These are phyloP conservation scores for Venturiaceae sp. DNA, from an alignment of 2,329 filamentous ascomycete genomes.

Conservation along the genomic window DNA sequence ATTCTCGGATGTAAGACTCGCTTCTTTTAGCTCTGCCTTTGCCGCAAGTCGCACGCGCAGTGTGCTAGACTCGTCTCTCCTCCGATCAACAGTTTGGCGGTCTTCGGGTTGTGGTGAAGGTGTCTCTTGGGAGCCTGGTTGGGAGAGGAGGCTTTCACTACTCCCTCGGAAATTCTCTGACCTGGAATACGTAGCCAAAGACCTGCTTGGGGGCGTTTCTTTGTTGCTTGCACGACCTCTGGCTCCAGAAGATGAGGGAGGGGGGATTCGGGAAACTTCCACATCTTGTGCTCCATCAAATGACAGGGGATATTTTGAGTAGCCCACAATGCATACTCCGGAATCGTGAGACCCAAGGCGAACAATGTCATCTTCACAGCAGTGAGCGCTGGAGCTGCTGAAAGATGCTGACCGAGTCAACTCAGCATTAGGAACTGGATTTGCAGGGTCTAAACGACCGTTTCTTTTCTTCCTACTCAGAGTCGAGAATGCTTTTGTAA, in stretches of 20 bases:
- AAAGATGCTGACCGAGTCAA: background rate
- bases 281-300: background rate
- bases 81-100: background rate
- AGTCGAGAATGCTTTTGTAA: background rate
- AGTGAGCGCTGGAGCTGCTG: background rate
- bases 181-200: background rate
- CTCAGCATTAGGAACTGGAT: background rate
- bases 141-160: background rate
- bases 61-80: background rate
- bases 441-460: background rate
- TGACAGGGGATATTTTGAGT: background rate
- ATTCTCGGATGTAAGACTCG: background rate
- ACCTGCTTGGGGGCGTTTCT: background rate
- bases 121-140: background rate
- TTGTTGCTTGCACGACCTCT: background rate
- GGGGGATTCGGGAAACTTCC: background rate
- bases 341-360: background rate
- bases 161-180: background rate
- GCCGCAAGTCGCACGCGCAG: conserved; percentile 2
- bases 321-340: background rate
- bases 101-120: background rate
- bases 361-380: background rate
- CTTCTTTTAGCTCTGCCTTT: background rate
- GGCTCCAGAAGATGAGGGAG: background rate
- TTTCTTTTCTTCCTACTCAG: background rate